Conservation (phyloP, 2,329 filamentous ascomycete species). For the Ascochyta fabae region DNA sequence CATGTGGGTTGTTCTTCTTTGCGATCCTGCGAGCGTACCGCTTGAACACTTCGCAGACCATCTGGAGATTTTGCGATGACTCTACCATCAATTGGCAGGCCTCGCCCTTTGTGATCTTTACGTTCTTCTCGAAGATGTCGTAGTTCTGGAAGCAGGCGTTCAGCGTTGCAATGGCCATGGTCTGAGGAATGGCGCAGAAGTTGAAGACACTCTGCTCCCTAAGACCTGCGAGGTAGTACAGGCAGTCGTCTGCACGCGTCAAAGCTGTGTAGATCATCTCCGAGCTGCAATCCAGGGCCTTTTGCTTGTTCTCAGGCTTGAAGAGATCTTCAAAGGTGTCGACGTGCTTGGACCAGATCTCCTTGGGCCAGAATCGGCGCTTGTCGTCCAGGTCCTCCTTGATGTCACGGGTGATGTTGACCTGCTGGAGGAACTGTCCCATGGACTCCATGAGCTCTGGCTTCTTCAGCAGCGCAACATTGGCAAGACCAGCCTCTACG, state of each 20-base stretch:
- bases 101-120: conserved; percentile 97
- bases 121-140: conserved; percentile 79
- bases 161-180: conserved; percentile 95
- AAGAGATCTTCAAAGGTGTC: conserved; percentile 89
- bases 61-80: conserved; percentile 85
- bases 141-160: conserved; percentile 93
- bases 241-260: conserved; percentile 84
- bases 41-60: conserved; percentile 83
- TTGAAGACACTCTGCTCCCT: conserved; percentile 98
- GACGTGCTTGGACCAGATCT: conserved; percentile 97
- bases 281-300: conserved; percentile 83
- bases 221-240: conserved; percentile 97
- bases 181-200: conserved; percentile 95
- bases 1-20: conserved; percentile 90
- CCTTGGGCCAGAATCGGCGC: conserved; percentile 91
- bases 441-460: conserved; percentile 89
- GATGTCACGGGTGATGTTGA: conserved; percentile 97
- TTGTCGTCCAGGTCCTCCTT: conserved; percentile 88
- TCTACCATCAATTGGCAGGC: conserved; percentile 91
- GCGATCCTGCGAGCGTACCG: conserved; percentile 81
- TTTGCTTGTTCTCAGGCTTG: conserved; percentile 75
- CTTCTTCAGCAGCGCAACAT: conserved; percentile 79
- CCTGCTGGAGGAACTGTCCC: conserved; percentile 97
- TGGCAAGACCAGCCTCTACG: conserved; percentile 84
- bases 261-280: conserved; percentile 95